Base-by-base conservation (phyloP, 768 basidiomycete genomes). In the Podaxis rugospora region DNA sequence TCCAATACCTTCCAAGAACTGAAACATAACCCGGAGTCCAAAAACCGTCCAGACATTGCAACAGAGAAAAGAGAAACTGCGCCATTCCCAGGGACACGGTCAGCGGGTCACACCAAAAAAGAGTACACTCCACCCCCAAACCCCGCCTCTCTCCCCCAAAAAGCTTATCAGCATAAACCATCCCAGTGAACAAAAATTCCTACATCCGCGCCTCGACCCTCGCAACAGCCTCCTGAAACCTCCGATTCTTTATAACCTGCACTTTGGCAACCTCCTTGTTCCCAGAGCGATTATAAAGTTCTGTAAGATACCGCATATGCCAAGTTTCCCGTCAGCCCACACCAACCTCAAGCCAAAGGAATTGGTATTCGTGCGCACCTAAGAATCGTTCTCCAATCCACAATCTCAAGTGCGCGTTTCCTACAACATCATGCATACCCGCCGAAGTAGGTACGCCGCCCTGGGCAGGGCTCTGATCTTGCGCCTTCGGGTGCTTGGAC, bases 301-400 rank as follows among this genome's bases (percentile, higher is more conserved):
- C 88, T 87, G 58, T 11, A 66, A 61, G 6, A 52, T 10, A 51
- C 46, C 10, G 6, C 16, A 51, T 59, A 16, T 53, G 50, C 10
- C 32, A 21, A 49, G 11, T 27, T 11, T 23, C 4, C 36, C 25
- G 3, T n/a, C 39, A 49, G 28, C 42, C 13, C 49, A 42, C 50
- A 39, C 40, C 40, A 63, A 36, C 36, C 10, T 28, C 28, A 62
- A 62, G 11, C 46, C 51, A 27, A 37, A 28, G 57, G 39, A 55
- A 27, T 46, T 53, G 51, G 6, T 10, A 27, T 32, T 55, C 9
- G 57, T 52, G 76, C 81, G 51, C 47, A 89, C 89, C 89, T 51
- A 85, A 72, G 64, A 83, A 81, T 47, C 88, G 77, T 66, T 91
- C 84, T 5, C 89, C 89, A 10, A 87, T 83, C 90, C 90, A 91